Conservation (phyloP, 768 basidiomycete genomes). For the Podaxis mareebaensis region DNA sequence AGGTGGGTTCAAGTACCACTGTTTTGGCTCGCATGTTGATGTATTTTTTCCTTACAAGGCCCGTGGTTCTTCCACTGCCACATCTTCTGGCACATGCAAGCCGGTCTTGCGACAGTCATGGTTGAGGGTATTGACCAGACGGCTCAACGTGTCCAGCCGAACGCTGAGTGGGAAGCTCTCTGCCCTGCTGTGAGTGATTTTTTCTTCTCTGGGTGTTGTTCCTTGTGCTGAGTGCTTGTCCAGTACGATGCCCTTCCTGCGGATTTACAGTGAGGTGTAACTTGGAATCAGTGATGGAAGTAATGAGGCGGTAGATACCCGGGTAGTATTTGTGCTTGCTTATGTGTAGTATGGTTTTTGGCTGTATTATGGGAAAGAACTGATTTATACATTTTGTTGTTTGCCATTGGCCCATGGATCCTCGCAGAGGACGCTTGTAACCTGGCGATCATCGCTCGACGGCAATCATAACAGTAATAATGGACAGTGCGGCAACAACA, state of each 20-base stretch:
- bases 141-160: constrained; percentile 19
- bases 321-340: too few species aligned
- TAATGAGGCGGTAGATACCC: too few species aligned
- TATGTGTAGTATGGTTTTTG: too few species aligned
- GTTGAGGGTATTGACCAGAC: constrained; percentile 29
- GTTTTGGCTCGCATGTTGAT: background rate
- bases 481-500: too few species aligned
- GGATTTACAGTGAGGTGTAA: constrained; percentile 6
- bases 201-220: background rate
- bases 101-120: constrained; percentile 43
- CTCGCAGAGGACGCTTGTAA: too few species aligned
- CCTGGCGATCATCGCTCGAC: too few species aligned
- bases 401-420: too few species aligned
- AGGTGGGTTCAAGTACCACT: constrained; percentile 7
- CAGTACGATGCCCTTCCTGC: constrained; percentile 18
- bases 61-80: constrained; percentile 30
- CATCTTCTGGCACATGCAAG: constrained; percentile 41
- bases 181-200: constrained; percentile 27
- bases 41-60: constrained; percentile 12
- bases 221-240: background rate
- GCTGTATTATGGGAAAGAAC: too few species aligned
- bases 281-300: background rate
- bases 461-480: too few species aligned
- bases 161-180: constrained; percentile 23
- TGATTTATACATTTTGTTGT: too few species aligned